These are phyloP conservation scores for Clonostachys solani DNA, from an alignment of 2,329 filamentous ascomycete species.

Conservation along the genomic window DNA sequence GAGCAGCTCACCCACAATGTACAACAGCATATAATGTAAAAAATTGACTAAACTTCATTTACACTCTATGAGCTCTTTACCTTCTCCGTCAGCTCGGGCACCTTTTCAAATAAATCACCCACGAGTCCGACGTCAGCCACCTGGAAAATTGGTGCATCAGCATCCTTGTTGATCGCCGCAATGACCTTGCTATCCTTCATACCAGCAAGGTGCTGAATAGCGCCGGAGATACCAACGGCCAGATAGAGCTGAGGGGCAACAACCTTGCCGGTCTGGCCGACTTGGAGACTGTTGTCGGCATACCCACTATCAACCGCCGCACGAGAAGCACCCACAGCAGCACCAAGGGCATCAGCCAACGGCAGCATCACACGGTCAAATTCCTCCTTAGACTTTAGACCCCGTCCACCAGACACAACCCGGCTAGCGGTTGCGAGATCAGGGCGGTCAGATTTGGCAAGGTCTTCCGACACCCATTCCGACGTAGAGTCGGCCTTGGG, in stretches of 20 bases:
- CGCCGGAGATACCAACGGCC: conserved; percentile 92
- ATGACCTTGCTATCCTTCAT: conserved; percentile 99
- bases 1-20: conserved; percentile 1
- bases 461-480: conserved; percentile 91
- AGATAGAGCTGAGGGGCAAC: conserved; percentile 95
- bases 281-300: conserved; percentile 96
- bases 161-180: conserved; percentile 96
- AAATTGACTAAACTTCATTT: background rate
- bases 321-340: conserved; percentile 92
- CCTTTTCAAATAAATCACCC: conserved; percentile 91
- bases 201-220: conserved; percentile 95
- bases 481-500: conserved; percentile 69
- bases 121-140: conserved; percentile 94
- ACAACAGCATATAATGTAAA: conserved; percentile 6
- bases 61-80: conserved; percentile 54
- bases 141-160: conserved; percentile 97
- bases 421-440: conserved; percentile 85
- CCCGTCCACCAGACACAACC: conserved; percentile 91
- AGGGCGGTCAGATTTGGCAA: conserved; percentile 89
- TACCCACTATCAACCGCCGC: conserved; percentile 97
- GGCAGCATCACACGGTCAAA: conserved; percentile 92
- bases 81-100: conserved; percentile 95
- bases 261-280: conserved; percentile 98
- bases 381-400: conserved; percentile 95
- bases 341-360: conserved; percentile 85